Conservation (phyloP, 2,329 filamentous ascomycete species). For the Nigrograna mackinnonii region DNA sequence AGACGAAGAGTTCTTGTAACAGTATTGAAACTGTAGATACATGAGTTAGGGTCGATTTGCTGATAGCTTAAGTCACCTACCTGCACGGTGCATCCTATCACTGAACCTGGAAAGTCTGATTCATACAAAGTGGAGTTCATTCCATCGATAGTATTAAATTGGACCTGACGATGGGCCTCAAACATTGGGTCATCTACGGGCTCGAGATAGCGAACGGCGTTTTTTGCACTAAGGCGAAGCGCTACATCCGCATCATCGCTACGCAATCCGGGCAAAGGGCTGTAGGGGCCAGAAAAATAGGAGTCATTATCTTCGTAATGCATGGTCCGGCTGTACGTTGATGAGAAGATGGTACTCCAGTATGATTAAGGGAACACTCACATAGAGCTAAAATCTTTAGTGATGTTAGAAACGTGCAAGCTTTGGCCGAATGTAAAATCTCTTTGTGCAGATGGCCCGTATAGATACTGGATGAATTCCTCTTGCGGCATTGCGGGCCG, state of each 20-base stretch:
- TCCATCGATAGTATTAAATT: not conserved
- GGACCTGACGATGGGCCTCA: not conserved
- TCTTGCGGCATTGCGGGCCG: not conserved
- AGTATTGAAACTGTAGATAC: constrained; percentile 1
- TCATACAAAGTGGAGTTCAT: not conserved
- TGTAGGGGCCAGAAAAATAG: too few species aligned
- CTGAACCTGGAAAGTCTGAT: not conserved
- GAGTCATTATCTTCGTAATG: not conserved
- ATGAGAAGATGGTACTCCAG: not conserved
- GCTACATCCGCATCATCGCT: constrained; percentile 3
- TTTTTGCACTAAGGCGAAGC: not conserved
- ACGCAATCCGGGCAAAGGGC: too few species aligned
- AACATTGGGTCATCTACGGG: constrained; percentile 4
- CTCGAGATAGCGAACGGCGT: not conserved
- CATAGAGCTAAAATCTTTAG: not conserved
- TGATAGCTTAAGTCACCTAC: not conserved
- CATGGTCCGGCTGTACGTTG: not conserved
- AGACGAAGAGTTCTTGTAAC: not conserved
- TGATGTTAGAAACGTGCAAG: not conserved
- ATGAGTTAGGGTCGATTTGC: not conserved
- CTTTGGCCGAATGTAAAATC: not conserved
- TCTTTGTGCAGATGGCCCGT: not conserved
- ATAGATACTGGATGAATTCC: not conserved
- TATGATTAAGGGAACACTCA: not conserved
- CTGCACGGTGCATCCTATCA: constrained; percentile 1